phyloP scores from a whole-genome alignment of 2,329 filamentous ascomycete species.

The Periconia macrospinosa region DNA sequence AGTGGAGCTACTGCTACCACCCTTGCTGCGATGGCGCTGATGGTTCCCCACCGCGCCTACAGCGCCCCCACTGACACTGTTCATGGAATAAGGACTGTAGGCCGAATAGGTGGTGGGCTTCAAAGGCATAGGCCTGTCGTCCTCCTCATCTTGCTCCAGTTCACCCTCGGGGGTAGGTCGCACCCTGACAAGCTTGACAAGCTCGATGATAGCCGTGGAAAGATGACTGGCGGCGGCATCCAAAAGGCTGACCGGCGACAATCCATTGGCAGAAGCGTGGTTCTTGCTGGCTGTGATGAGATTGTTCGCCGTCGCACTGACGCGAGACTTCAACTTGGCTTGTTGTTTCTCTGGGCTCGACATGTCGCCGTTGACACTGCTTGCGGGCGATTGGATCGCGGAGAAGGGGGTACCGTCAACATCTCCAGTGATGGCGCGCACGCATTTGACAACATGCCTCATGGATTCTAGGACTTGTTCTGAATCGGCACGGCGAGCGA shows the following conservation, averaged over 20 bases:
- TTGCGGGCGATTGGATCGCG: constrained; percentile 38
- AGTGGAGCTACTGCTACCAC: constrained; percentile 39
- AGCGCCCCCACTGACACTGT: constrained; percentile 20
- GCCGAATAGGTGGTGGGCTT: constrained; percentile 26
- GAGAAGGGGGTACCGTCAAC: constrained; percentile 60
- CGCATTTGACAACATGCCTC: constrained; percentile 80
- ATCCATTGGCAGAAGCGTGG: constrained; percentile 76
- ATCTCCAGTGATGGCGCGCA: constrained; percentile 83
- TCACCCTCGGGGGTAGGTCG: constrained; percentile 73
- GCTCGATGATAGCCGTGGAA: constrained; percentile 80
- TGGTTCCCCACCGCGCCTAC: constrained; percentile 16
- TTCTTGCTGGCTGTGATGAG: constrained; percentile 94
- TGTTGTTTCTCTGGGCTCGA: constrained; percentile 54
- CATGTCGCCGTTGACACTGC: constrained; percentile 38
- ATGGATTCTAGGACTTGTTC: constrained; percentile 79
- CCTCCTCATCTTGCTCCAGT: constrained; percentile 75
- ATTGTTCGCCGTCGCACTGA: constrained; percentile 93
- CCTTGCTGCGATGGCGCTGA: constrained; percentile 33
- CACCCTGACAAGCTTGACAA: constrained; percentile 83
- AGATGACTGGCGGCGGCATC: constrained; percentile 93
- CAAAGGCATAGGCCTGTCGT: constrained; percentile 40
- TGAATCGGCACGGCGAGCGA: constrained; percentile 72
- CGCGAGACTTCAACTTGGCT: constrained; percentile 73
- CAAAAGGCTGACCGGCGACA: constrained; percentile 89
- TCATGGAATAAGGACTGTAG: constrained; percentile 24